Conservation (phyloP, 257 asterid species). For the Lithospermum erythrorhizon region DNA sequence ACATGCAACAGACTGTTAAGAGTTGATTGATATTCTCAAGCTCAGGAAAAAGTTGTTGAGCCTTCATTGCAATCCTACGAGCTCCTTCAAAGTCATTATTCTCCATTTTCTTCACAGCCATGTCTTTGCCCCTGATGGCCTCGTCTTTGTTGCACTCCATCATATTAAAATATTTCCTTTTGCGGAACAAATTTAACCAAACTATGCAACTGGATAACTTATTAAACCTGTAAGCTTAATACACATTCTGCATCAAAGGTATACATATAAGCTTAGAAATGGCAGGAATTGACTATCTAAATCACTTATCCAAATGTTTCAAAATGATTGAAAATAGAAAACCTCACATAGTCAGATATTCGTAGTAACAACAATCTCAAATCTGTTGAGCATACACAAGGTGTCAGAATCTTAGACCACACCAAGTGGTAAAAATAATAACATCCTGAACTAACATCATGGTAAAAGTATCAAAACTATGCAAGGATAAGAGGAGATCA, state of each 20-base stretch:
- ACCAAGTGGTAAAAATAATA: no score
- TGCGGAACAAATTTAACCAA: no score
- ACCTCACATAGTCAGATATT: no score
- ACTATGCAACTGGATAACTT: no score
- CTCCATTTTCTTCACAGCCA: slow-evolving; percentile 65
- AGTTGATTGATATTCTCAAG: slow-evolving; percentile 68
- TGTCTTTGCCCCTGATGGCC: slow-evolving; percentile 52
- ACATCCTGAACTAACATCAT: not conserved
- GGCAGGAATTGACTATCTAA: not conserved
- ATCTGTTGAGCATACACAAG: no score
- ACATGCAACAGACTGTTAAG: slow-evolving; percentile 56
- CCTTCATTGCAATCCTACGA: slow-evolving; percentile 41
- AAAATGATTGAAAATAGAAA: no score
- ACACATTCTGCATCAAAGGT: not conserved
- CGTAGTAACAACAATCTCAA: no score
- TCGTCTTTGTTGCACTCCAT: slow-evolving; percentile 94
- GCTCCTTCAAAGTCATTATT: slow-evolving; percentile 62
- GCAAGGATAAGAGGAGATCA: not conserved
- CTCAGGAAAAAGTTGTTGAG: slow-evolving; percentile 57
- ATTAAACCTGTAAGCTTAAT: not conserved
- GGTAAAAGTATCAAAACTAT: no score
- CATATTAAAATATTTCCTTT: not conserved
- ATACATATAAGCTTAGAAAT: no score
- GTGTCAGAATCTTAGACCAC: no score
- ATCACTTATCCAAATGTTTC: no score